Evolutionary conservation across 148 eudicot species (phyloP).

Genomic region (Fagopyrum tataricum): DNA sequence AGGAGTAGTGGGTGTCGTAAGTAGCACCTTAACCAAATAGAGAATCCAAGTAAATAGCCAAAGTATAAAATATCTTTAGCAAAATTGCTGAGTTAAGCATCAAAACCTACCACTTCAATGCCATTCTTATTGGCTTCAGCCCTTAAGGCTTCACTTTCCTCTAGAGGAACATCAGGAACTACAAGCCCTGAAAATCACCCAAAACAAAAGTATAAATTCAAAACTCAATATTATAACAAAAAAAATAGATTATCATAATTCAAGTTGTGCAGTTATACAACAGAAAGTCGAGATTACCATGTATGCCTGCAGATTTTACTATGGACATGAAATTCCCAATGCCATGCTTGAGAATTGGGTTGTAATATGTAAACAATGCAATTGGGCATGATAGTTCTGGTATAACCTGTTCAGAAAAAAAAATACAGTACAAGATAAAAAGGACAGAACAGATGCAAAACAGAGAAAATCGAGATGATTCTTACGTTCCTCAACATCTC

Average conservation of each 20-base stretch:
- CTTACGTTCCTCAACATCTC: slow-evolving; percentile 69
- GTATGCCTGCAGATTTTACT: slow-evolving; percentile 72
- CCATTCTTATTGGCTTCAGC: slow-evolving; percentile 61
- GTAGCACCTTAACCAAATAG: slow-evolving; percentile 12
- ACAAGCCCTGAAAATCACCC: slow-evolving; percentile 83
- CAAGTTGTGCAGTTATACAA: not conserved
- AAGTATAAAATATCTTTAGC: no score
- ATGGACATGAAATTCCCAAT: slow-evolving; percentile 73
- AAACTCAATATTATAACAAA: not conserved
- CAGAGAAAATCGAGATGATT: not conserved
- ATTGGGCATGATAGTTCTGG: slow-evolving; percentile 84
- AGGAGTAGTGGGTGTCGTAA: slow-evolving; percentile 95
- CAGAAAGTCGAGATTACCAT: slow-evolving; percentile 45
- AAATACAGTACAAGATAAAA: not conserved
- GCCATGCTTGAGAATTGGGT: slow-evolving; percentile 91
- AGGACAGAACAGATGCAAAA: not conserved
- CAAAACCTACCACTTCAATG: slow-evolving; percentile 68
- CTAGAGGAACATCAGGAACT: slow-evolving; percentile 94
- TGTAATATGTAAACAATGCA: slow-evolving; percentile 82
- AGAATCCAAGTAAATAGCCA: not conserved
- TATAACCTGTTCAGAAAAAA: slow-evolving; percentile 42
- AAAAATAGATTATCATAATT: not conserved
- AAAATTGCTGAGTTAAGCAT: not conserved
- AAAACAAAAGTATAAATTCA: not conserved
- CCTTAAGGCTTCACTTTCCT: slow-evolving; percentile 78